Base-by-base conservation (phyloP, 73 alveolate species). In the Uronychia binucleata region DNA sequence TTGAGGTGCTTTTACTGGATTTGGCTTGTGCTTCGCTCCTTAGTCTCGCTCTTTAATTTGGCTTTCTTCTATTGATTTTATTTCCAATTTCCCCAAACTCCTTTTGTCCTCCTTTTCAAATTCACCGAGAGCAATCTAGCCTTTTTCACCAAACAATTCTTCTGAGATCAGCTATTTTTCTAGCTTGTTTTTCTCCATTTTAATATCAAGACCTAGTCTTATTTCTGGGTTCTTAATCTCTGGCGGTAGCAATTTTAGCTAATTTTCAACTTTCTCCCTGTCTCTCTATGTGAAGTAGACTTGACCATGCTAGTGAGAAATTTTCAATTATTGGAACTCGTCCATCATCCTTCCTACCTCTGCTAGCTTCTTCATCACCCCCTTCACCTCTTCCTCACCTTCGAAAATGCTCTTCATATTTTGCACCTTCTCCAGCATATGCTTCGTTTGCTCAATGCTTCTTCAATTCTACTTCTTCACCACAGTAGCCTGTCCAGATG, bases 181-280 rank as follows among this genome's bases (percentile, higher is more conserved):
- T 79, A 19, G 79, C 57, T 60, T 89, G 77, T 89, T 92, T 57
- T 89, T 84, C n/a, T 80, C 90, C 0, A 84, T 31, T 28, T 89
- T 81, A 0, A 89, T 75, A 26, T 84, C 89, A 74, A 89, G 84
- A 1, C 84, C 92, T 25, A 92, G 95, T 29, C 34, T n/a, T n/a
- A n/a, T n/a, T n/a, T 27, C 34, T 58, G 79, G 80, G 84, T 92
- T 89, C 90, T 77, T 57, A 84, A 28, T 46, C 84, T 91, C 46
- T 84, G 84, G 0, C 92, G 95, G 74, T 89, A 89, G 28, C 84
- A 86, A 33, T 79, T 67, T 28, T 84, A 80, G 80, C 34, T 79
- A 13, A 76, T n/a, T n/a, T n/a, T n/a, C n/a, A n/a, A n/a, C n/a
- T n/a, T n/a, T n/a, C n/a, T n/a, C n/a, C n/a, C n/a, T n/a, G n/a